Base-by-base conservation (phyloP, 1,139 yeast species). In the Blastobotrys apis region DNA sequence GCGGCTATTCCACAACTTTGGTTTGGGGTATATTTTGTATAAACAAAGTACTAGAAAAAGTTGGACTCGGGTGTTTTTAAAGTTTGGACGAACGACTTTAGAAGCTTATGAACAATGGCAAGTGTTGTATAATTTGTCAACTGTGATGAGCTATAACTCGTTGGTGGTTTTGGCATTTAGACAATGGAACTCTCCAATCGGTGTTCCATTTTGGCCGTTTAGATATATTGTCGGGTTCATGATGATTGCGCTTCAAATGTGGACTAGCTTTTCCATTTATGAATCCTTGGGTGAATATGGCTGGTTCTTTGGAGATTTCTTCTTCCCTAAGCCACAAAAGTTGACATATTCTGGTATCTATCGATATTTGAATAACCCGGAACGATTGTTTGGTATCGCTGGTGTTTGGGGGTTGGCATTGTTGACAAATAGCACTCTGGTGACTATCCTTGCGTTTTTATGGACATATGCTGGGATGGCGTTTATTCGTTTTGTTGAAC, bases 301-400 rank as follows among this genome's bases (percentile, higher is more conserved):
- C 13, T 85, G 94, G 94, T 85, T 84, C 58, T 85, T 83, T 60
- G 95, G 95, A 47, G 95, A 85, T 62, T 85, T 85, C 65, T 85
- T 85, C 63, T 71, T 84, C 53, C 81, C 85, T 29, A 69, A 78
- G 26, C 64, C 68, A 34, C 52, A 55, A 38, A 59, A 63, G 47
- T 71, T 86, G 53, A 81, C 92, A 1, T 83, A 83, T 53, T 85
- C 87, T 26, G 95, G 95, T 44, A 86, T 85, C 42, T 86, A 85
- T 62, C 77, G 94, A 55, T 85, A 84, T 62, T 72, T 85, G 59
- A 86, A 85, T 61, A 84, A 85, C 58, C 95, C 95, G 5, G 95
- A 85, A 62, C 83, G 88, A 55, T 67, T 85, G 19, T 75, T 85
- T 53, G 94, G 94, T 17, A 81, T 82, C 46, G 81, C 90, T 55